Evolutionary conservation across 2,329 filamentous ascomycete species (phyloP), one percentile per base, ranked within the genome.

Genomic region (Didymella sp.): DNA sequence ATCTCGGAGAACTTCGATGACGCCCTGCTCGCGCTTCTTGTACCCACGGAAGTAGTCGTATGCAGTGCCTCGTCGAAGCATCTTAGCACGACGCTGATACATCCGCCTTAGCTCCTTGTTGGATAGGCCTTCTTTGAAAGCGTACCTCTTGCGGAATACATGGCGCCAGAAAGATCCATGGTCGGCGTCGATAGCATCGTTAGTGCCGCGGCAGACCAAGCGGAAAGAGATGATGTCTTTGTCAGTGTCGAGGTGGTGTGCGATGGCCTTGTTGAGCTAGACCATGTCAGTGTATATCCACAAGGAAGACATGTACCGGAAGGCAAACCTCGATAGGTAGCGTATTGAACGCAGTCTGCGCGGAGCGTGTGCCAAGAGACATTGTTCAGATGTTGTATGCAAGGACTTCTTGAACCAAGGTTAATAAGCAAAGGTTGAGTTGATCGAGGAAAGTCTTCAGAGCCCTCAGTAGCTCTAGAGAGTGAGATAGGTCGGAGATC

Each of bases 121-220:
- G 41, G 68, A 38, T 24, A 43, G 49, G 45, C 61, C 57, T 0
- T 56, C 31, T 4, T 58, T 59, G 45, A 62, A 54, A 28, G 82
- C 82, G 60, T 78, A 85, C 24, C 54, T 70, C 21, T 69, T 52
- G 13, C 73, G 65, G 61, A 81, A 85, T 17, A 72, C 75, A 33
- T 66, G 60, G 31, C 79, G 77, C 82, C 82, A 85, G 64, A 84
- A 80, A 6, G 76, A 78, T 22, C 62, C 53, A 9, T 73, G 62
- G 38, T 78, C 74, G 5, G 69, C 73, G 27, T 79, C 73, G 50
- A 83, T 67, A 6, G 79, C 75, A 59, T 73, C 51, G 30, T 72
- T 66, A 0, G 78, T 77, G 3, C 61, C 63, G 7, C 63, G 68
- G 69, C 81, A 83, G 19, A 78, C 61, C 1, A 64, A 52, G 6